These are phyloP conservation scores for Lipomyces spencermartinsiae DNA, from an alignment of 805 yeast species.

Conservation along the genomic window DNA sequence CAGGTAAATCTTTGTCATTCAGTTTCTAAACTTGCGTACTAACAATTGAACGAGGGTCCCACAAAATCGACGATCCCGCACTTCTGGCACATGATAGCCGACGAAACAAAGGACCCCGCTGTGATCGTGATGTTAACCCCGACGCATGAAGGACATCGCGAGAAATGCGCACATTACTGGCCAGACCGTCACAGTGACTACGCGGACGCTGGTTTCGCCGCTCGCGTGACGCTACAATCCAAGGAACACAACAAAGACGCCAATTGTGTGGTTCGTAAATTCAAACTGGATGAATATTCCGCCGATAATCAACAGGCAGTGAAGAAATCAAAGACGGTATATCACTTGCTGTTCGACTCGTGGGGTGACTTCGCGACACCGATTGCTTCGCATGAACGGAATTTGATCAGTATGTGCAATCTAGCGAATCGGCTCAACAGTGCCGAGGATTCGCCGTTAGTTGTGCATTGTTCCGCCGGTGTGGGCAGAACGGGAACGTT, in stretches of 20 bases:
- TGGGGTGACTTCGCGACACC: constrained; percentile 88
- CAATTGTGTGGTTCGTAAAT: constrained; percentile 32
- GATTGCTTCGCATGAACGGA: constrained; percentile 54
- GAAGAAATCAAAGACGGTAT: constrained; percentile 40
- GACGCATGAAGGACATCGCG: constrained; percentile 72
- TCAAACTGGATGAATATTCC: constrained; percentile 27
- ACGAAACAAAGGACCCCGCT: constrained; percentile 67
- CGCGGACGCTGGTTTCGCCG: constrained; percentile 12
- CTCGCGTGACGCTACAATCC: constrained; percentile 10
- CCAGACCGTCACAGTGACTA: constrained; percentile 44
- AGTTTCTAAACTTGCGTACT: neutral
- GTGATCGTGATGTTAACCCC: constrained; percentile 79
- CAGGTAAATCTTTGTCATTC: constrained; percentile 39
- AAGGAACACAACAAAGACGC: constrained; percentile 23
- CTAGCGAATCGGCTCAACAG: constrained; percentile 52
- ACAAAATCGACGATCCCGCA: constrained; percentile 73
- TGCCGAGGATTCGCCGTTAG: constrained; percentile 58
- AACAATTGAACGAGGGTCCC: constrained; percentile 88
- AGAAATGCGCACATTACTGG: constrained; percentile 89
- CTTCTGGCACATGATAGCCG: constrained; percentile 79
- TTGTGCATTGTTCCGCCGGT: constrained; percentile 96
- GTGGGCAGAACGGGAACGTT: constrained; percentile 96
- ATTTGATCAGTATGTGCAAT: constrained; percentile 60
- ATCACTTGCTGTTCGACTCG: constrained; percentile 73
- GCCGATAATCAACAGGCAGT: constrained; percentile 18